These are phyloP conservation scores for Pyrenophora teres DNA, from an alignment of 2,329 filamentous ascomycete species.

Conservation along the genomic window DNA sequence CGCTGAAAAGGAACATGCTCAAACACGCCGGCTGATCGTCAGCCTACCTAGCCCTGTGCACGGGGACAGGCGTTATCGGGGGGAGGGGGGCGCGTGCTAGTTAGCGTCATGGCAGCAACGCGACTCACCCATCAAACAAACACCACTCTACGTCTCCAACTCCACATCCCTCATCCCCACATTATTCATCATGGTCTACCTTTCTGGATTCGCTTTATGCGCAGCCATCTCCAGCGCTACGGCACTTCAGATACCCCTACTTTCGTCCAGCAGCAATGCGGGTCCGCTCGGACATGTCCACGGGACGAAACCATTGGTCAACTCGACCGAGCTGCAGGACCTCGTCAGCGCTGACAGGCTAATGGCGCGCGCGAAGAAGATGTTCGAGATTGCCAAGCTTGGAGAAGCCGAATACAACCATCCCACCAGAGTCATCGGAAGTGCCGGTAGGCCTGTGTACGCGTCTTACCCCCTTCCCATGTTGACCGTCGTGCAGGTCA, in stretches of 20 bases:
- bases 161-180: slow-evolving; percentile 4
- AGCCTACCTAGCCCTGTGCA: slow-evolving; percentile 12
- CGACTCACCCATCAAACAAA: slow-evolving; percentile 20
- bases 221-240: slow-evolving; percentile 33
- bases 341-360: slow-evolving; percentile 44
- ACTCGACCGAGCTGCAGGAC: slow-evolving; percentile 43
- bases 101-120: slow-evolving; percentile 33
- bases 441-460: slow-evolving; percentile 35
- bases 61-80: slow-evolving; percentile 33
- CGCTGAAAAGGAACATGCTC: background rate
- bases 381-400: slow-evolving; percentile 51
- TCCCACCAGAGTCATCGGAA: slow-evolving; percentile 49
- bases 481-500: slow-evolving; percentile 33
- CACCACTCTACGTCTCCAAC: slow-evolving; percentile 10
- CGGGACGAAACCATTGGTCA: slow-evolving; percentile 39
- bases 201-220: slow-evolving; percentile 34
- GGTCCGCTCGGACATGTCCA: slow-evolving; percentile 24
- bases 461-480: slow-evolving; percentile 10
- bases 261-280: slow-evolving; percentile 31
- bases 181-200: slow-evolving; percentile 33
- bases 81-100: slow-evolving; percentile 12
- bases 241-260: slow-evolving; percentile 39
- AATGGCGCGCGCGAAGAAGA: slow-evolving; percentile 39
- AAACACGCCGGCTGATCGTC: background rate
- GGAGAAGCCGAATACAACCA: slow-evolving; percentile 50